Conservation (phyloP, 2,329 filamentous ascomycete species). For the Thermochaetoides dissita region DNA sequence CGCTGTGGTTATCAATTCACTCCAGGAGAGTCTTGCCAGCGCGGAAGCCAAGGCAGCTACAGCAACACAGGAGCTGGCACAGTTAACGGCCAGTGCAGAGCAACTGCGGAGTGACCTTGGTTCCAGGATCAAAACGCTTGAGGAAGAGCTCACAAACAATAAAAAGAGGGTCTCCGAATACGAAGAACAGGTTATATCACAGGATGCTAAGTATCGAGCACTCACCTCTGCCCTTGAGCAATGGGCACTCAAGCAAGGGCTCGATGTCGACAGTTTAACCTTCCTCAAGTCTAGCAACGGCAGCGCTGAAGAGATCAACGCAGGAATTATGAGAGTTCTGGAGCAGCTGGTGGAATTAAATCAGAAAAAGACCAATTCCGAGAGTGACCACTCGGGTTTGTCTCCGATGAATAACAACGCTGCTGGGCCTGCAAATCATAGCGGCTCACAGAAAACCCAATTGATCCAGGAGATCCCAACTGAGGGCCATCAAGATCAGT, state of each 20-base stretch:
- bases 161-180: conserved; percentile 1
- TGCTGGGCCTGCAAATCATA: too few relatives aligned
- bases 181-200: conserved; percentile 3
- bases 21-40: conserved; percentile 4
- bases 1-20: conserved; percentile 4
- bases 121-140: conserved; percentile 1
- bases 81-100: not conserved
- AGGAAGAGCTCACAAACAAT: conserved; percentile 4
- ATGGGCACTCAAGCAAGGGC: conserved; percentile 7
- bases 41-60: conserved; percentile 3
- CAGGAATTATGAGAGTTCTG: conserved; percentile 1
- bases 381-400: too few relatives aligned
- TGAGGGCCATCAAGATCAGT: too few relatives aligned
- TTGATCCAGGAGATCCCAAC: too few relatives aligned
- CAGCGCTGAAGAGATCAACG: conserved; percentile 3
- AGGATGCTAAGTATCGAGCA: conserved; percentile 1
- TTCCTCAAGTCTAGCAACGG: not conserved
- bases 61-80: conserved; percentile 2
- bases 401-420: too few relatives aligned
- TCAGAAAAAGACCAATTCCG: too few relatives aligned
- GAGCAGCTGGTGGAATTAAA: not conserved
- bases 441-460: too few relatives aligned
- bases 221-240: conserved; percentile 5
- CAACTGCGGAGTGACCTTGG: conserved; percentile 1
- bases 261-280: not conserved